Conservation (phyloP, 2,329 filamentous ascomycete genomes). For the Neofusicoccum umdonicola region DNA sequence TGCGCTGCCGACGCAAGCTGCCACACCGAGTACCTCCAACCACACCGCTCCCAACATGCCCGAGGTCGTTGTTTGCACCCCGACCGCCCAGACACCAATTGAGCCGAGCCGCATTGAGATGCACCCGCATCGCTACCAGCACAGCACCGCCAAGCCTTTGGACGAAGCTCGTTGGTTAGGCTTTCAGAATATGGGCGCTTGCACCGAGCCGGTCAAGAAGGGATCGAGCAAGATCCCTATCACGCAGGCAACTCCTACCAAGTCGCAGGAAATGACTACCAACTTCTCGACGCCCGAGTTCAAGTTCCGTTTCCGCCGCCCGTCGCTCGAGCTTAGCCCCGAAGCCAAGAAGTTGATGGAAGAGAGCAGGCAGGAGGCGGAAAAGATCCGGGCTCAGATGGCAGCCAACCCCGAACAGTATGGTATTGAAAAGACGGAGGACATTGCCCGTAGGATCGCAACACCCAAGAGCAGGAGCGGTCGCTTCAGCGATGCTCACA, state of each 20-base stretch:
- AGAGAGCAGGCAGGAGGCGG: slow-evolving; percentile 70
- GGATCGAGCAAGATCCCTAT: slow-evolving; percentile 39
- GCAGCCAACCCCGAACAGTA: slow-evolving; percentile 52
- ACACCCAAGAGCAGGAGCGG: slow-evolving; percentile 73
- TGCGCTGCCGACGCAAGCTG: not conserved
- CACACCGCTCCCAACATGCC: not conserved
- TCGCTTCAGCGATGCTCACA: slow-evolving; percentile 81
- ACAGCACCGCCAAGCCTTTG: slow-evolving; percentile 69
- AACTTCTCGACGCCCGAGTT: slow-evolving; percentile 52
- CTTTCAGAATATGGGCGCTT: slow-evolving; percentile 66
- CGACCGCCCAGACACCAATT: slow-evolving; percentile 62
- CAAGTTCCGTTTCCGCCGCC: slow-evolving; percentile 61
- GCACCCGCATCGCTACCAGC: slow-evolving; percentile 82
- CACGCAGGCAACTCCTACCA: slow-evolving; percentile 64
- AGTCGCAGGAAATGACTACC: slow-evolving; percentile 30
- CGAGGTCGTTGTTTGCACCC: slow-evolving; percentile 40
- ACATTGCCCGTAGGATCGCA: slow-evolving; percentile 67
- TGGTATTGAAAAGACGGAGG: slow-evolving; percentile 39
- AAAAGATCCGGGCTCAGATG: slow-evolving; percentile 68
- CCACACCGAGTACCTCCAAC: not conserved
- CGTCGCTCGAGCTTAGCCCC: slow-evolving; percentile 58
- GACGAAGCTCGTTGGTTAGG: slow-evolving; percentile 80
- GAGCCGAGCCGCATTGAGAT: slow-evolving; percentile 78
- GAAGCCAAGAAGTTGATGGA: slow-evolving; percentile 61
- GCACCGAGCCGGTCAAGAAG: slow-evolving; percentile 47